Evolutionary conservation across 2,329 filamentous ascomycete species (phyloP).

Genomic region (Curvularia lunata): DNA sequence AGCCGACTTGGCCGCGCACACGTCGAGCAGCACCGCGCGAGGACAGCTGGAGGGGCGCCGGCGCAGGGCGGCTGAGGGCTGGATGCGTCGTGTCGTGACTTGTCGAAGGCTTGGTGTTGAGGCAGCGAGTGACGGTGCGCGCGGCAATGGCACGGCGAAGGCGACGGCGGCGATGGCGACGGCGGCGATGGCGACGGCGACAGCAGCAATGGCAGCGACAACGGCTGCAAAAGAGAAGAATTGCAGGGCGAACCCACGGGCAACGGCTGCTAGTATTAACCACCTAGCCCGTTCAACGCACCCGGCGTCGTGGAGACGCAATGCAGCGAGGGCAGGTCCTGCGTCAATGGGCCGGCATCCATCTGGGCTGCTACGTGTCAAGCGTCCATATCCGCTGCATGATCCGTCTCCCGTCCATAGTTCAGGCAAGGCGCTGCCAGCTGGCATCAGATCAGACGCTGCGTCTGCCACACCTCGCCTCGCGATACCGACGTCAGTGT

Average conservation of each 20-base stretch:
- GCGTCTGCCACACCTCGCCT: slow-evolving; percentile 28
- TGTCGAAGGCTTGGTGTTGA: slow-evolving; percentile 23
- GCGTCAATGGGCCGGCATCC: slow-evolving; percentile 49
- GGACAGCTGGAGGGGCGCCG: slow-evolving; percentile 13
- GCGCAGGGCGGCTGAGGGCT: neutral
- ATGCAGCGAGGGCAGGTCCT: slow-evolving; percentile 51
- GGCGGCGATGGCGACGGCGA: no score
- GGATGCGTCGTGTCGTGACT: slow-evolving; percentile 18
- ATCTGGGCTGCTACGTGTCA: slow-evolving; percentile 42
- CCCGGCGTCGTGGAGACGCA: slow-evolving; percentile 44
- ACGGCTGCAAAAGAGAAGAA: slow-evolving; percentile 27
- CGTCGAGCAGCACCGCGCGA: neutral
- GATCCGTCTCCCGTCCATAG: slow-evolving; percentile 33
- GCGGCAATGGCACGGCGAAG: slow-evolving; percentile 29
- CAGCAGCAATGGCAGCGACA: slow-evolving; percentile 7
- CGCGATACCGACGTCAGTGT: slow-evolving; percentile 28
- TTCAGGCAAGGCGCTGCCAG: slow-evolving; percentile 46
- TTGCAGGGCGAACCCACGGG: slow-evolving; percentile 37
- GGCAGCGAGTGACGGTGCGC: slow-evolving; percentile 28
- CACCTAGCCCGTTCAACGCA: slow-evolving; percentile 36
- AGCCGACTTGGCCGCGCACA: slow-evolving; percentile 34
- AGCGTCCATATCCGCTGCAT: slow-evolving; percentile 41
- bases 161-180: no score
- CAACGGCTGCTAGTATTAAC: slow-evolving; percentile 39
- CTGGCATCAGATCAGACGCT: slow-evolving; percentile 43